phyloP scores from a whole-genome alignment of 371 early-diverging fungal genomes.

The Lichtheimia corymbifera region DNA sequence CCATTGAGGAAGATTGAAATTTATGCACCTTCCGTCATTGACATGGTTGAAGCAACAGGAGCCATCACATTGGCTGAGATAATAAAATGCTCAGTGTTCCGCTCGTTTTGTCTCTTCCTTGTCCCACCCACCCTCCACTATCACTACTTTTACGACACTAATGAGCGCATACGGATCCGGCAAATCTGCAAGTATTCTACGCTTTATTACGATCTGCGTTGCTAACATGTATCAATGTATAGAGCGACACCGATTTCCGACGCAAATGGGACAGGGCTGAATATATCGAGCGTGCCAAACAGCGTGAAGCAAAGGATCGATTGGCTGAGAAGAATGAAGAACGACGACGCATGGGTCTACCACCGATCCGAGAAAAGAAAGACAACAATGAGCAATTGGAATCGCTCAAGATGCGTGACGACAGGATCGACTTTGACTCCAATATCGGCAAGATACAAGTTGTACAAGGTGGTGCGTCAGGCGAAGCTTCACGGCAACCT shows the following conservation, averaged over 20 bases:
- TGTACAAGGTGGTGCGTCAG: constrained; percentile 59
- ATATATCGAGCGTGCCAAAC: constrained; percentile 53
- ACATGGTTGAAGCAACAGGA: too few species aligned
- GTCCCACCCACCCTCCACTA: too few species aligned
- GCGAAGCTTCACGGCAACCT: constrained; percentile 67
- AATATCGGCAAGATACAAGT: constrained; percentile 85
- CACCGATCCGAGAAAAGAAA: constrained; percentile 32
- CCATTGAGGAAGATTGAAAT: too few species aligned
- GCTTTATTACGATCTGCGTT: neutral
- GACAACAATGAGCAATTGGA: constrained; percentile 28
- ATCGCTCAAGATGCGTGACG: constrained; percentile 43
- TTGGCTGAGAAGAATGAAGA: constrained; percentile 41
- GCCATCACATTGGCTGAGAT: too few species aligned
- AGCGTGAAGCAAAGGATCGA: constrained; percentile 48
- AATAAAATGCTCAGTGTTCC: too few species aligned
- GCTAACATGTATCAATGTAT: neutral
- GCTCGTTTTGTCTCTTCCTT: too few species aligned
- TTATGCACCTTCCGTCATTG: too few species aligned
- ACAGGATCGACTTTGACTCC: constrained; percentile 66
- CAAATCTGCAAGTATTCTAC: constrained; percentile 14
- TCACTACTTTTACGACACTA: too few species aligned
- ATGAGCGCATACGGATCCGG: constrained; percentile 22
- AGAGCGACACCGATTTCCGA: constrained; percentile 59
- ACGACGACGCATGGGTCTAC: constrained; percentile 36
- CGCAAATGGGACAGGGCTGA: constrained; percentile 68